Percentiles rank a stretch among this genome's conserved stretches.
phyloP scores from a whole-genome alignment of 768 basidiomycete genomes.

The Saitozyma sp. region DNA sequence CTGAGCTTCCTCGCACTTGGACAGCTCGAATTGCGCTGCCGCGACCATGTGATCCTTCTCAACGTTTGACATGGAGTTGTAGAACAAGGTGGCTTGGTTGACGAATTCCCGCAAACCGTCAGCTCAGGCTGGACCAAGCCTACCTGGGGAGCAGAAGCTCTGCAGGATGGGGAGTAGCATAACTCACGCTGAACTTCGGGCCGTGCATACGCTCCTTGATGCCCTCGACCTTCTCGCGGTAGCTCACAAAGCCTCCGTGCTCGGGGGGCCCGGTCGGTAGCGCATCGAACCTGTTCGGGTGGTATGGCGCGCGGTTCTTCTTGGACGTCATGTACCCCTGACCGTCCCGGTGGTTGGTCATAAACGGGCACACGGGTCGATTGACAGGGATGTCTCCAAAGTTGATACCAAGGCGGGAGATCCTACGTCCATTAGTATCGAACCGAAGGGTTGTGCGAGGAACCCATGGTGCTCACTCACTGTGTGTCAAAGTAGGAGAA shows the following conservation, averaged over 20 bases:
- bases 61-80: constrained; percentile 69
- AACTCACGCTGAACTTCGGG: constrained; percentile 59
- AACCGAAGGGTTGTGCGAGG: background rate
- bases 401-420: constrained; percentile 76
- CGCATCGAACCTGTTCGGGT: constrained; percentile 68
- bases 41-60: constrained; percentile 72
- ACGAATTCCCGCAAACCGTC: constrained; percentile 67
- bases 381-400: constrained; percentile 74
- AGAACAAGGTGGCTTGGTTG: constrained; percentile 76
- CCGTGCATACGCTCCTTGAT: constrained; percentile 58
- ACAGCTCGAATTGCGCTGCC: constrained; percentile 79
- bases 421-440: constrained; percentile 44
- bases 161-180: no score
- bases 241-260: constrained; percentile 56
- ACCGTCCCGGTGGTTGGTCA: constrained; percentile 54
- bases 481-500: constrained; percentile 71
- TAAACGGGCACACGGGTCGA: constrained; percentile 51
- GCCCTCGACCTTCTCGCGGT: constrained; percentile 55
- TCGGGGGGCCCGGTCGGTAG: constrained; percentile 52
- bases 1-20: constrained; percentile 72
- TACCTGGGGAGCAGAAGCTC: no score
- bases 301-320: constrained; percentile 60
- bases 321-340: constrained; percentile 54
- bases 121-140: background rate
- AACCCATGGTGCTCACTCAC: background rate